Evolutionary conservation across 495 filamentous ascomycete species (phyloP).

Genomic region (Ascodesmis nigricans): DNA sequence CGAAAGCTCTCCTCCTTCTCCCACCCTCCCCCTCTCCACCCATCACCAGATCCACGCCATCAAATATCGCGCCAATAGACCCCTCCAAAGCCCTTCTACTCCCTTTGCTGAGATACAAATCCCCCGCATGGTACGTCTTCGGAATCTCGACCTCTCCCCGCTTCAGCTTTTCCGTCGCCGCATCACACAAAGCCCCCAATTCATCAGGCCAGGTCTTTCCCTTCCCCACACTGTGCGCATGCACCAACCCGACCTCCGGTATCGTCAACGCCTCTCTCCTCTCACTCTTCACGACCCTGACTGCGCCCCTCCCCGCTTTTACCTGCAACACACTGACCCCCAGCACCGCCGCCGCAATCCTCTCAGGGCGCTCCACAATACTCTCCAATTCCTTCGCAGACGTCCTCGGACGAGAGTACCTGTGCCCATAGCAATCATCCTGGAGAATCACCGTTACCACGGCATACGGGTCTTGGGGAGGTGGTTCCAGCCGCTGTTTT

Average conservation of each 20-base stretch:
- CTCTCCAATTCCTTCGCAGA: slow-evolving; percentile 39
- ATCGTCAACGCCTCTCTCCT: slow-evolving; percentile 16
- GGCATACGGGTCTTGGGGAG: slow-evolving; percentile 22
- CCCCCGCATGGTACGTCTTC: slow-evolving; percentile 15
- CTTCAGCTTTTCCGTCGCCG: slow-evolving; percentile 42
- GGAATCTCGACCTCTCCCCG: slow-evolving; percentile 19
- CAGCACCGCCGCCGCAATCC: slow-evolving; percentile 61
- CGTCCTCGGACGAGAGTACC: slow-evolving; percentile 60
- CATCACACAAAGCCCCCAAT: slow-evolving; percentile 35
- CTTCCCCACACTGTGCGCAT: slow-evolving; percentile 32
- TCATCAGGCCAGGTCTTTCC: slow-evolving; percentile 26
- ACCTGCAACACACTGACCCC: slow-evolving; percentile 79
- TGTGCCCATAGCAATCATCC: slow-evolving; percentile 84
- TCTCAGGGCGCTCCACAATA: slow-evolving; percentile 82
- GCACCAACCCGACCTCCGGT: slow-evolving; percentile 23
- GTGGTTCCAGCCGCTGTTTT: slow-evolving; percentile 9
- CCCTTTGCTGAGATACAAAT: slow-evolving; percentile 35
- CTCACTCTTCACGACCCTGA: slow-evolving; percentile 16
- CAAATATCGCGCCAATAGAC: slow-evolving; percentile 69
- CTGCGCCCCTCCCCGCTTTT: slow-evolving; percentile 45
- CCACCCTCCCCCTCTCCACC: slow-evolving; percentile 18
- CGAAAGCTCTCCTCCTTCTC: slow-evolving; percentile 25
- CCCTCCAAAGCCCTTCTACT: slow-evolving; percentile 76
- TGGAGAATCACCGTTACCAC: slow-evolving; percentile 68
- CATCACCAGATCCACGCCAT: slow-evolving; percentile 76